Base-by-base conservation (phyloP, 352 stramenopile genomes). In the Phytophthora citricola region DNA sequence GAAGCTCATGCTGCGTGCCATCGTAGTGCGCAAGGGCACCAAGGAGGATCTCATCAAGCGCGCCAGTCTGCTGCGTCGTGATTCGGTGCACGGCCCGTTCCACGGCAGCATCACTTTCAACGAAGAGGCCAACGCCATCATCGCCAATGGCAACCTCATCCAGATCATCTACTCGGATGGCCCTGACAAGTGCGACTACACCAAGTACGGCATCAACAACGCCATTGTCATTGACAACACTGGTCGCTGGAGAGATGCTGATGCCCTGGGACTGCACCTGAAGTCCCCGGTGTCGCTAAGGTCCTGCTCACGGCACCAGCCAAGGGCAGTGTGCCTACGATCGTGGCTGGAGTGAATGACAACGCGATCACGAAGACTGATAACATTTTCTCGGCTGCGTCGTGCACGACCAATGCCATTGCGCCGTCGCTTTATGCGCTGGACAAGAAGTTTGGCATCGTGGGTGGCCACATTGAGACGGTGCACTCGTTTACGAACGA, bases 401-500 rank as follows among this genome's bases (percentile, higher is more conserved):
- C 85, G 39, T 96, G 88, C 73, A 96, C 88, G 40, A 94, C 88
- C 17, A 96, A 96, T 63, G 86, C 86, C 39, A 94, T 96, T 62
- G 85, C 87, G 38, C 88, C 88, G 24, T 82, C 83, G 55, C 68
- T 94, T 5, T 80, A 79, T 57, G 86, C 84, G 12, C 71, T 96
- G 6, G 82, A 96, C 46, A 76, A 92, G 62, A 92, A 92, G 74
- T 96, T 81, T 51, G 87, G 87, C 64, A 93, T 96, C 41, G 45
- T 91, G 24, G 78, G 83, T 22, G 88, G 88, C 29, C 88, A 94
- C 80, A 93, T 96, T 64, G 88, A 95, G 65, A 97, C 89, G 1
- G 87, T 95, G 41, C 89, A 97, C 75, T 95, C 89, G 68, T 95
- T 94, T 74, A 97, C 89, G 51, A 95, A 95, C 68, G 88, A 95